phyloP scores from a whole-genome alignment of 345 rosid genomes.

The Corymbia maculata region DNA sequence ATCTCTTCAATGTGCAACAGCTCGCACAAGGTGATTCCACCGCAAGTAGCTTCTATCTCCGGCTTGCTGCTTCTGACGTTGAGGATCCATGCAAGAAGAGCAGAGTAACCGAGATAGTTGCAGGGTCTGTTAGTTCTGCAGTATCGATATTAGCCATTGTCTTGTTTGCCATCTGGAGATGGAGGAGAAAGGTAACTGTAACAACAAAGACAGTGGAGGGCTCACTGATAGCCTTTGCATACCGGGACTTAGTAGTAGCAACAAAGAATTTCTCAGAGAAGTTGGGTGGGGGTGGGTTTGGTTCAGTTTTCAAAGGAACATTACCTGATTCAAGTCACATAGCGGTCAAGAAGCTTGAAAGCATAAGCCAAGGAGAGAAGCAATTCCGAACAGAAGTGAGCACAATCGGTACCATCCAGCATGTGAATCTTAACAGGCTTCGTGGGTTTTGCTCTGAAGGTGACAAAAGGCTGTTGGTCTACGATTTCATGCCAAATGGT shows the following conservation, averaged over 20 bases:
- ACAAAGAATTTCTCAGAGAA: slow-evolving; percentile 73
- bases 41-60: slow-evolving; percentile 29
- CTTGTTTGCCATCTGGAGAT: no score
- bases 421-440: slow-evolving; percentile 67
- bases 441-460: slow-evolving; percentile 87
- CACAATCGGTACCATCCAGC: slow-evolving; percentile 76
- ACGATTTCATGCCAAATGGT: slow-evolving; percentile 74
- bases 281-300: slow-evolving; percentile 82
- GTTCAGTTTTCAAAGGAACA: slow-evolving; percentile 71
- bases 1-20: slow-evolving; percentile 34
- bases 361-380: slow-evolving; percentile 82
- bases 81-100: slow-evolving; percentile 16
- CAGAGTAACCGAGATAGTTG: background rate
- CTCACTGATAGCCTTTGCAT: no score
- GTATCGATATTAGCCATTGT: no score
- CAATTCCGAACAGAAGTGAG: slow-evolving; percentile 82
- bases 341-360: slow-evolving; percentile 80
- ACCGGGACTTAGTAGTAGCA: no score
- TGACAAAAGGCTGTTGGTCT: slow-evolving; percentile 43
- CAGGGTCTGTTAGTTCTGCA: slow-evolving; percentile 20
- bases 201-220: no score
- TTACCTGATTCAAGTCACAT: slow-evolving; percentile 53
- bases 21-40: slow-evolving; percentile 12
- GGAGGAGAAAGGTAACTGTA: no score
- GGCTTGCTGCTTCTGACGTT: slow-evolving; percentile 65